A percentile compares a stretch with the other conserved stretches of the same genome.
phyloP scores from a whole-genome alignment of 495 filamentous ascomycete species.

The Penicillium chermesinum region DNA sequence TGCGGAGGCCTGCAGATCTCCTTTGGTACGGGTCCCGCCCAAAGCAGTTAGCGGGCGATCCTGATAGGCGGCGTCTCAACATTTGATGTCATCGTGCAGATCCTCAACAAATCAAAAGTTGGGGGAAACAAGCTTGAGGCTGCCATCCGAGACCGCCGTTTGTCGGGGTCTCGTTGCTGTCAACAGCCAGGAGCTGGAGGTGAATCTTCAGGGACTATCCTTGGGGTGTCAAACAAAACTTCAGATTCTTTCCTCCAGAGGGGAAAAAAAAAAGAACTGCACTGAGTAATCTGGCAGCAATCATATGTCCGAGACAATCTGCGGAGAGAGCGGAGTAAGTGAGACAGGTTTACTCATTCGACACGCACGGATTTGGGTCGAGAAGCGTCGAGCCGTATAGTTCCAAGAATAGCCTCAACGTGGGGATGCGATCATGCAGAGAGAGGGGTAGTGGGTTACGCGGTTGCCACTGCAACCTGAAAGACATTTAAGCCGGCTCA shows the following conservation, averaged over 20 bases:
- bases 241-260: too few species aligned
- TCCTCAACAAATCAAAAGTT: not conserved
- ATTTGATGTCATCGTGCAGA: slow-evolving; percentile 4
- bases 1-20: not conserved
- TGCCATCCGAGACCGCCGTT: not conserved
- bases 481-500: not conserved
- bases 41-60: not conserved
- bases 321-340: not conserved
- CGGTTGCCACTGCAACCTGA: not conserved
- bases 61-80: not conserved
- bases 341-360: not conserved
- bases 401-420: not conserved
- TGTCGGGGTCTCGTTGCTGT: not conserved
- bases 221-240: too few species aligned
- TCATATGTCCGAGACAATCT: not conserved
- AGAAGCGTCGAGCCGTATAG: not conserved
- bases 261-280: too few species aligned
- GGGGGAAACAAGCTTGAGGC: not conserved
- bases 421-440: not conserved
- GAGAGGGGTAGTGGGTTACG: not conserved
- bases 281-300: too few species aligned
- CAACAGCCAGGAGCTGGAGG: too few species aligned
- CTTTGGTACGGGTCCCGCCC: not conserved
- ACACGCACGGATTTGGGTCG: not conserved
- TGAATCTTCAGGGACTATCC: too few species aligned